A percentile compares a stretch with the other conserved stretches of the same genome.
phyloP scores from a whole-genome alignment of 805 yeast genomes.

The Saturnispora serradocipensis region DNA sequence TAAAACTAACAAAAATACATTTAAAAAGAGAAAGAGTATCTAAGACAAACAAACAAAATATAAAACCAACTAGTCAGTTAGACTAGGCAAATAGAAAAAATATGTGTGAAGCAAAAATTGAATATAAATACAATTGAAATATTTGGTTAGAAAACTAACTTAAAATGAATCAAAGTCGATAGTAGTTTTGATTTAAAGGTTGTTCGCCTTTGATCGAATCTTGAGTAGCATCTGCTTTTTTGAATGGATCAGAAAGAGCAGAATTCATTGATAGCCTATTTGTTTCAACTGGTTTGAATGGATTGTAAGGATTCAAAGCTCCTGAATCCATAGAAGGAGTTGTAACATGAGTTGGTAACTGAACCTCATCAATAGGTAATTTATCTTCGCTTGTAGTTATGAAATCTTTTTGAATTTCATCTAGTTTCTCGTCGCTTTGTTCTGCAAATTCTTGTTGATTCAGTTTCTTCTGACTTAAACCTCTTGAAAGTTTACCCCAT shows the following conservation, averaged over 20 bases:
- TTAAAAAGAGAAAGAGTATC: not conserved
- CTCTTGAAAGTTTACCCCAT: slow-evolving; percentile 5
- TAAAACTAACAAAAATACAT: not conserved
- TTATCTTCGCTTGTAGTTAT: not conserved
- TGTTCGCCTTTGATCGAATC: not conserved
- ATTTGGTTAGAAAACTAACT: not conserved
- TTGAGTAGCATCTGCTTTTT: not conserved
- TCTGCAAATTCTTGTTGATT: not conserved
- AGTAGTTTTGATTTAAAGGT: not conserved
- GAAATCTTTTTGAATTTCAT: not conserved
- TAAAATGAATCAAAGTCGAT: not conserved
- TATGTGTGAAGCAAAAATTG: not conserved
- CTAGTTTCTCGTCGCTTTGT: not conserved
- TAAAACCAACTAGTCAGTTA: not conserved
- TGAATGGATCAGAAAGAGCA: not conserved
- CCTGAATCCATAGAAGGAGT: slow-evolving; percentile 8
- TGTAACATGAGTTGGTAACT: not conserved
- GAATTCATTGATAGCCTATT: slow-evolving; percentile 3
- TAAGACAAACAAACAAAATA: not conserved
- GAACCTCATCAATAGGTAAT: not conserved
- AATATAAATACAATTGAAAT: not conserved
- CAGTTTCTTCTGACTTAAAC: not conserved
- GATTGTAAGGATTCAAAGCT: slow-evolving; percentile 3
- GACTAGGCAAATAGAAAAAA: not conserved
- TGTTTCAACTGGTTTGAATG: slow-evolving; percentile 1